Conservation (phyloP, 805 yeast genomes). For the Teunomyces tritomae region DNA sequence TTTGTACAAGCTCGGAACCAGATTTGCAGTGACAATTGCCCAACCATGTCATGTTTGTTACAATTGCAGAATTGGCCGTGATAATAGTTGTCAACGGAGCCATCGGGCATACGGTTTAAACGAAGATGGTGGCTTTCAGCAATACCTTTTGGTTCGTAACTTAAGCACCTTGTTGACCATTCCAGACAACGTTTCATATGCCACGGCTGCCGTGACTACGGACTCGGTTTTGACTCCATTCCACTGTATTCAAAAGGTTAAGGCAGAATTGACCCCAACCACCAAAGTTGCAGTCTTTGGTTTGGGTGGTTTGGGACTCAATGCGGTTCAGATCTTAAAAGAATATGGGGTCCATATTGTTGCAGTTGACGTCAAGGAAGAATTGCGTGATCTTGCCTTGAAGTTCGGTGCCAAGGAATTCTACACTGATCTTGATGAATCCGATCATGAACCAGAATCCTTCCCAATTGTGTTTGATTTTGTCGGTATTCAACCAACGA, state of each 20-base stretch:
- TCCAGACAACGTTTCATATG: slow-evolving; percentile 38
- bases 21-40: slow-evolving; percentile 29
- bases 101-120: slow-evolving; percentile 33
- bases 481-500: slow-evolving; percentile 32
- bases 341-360: slow-evolving; percentile 32
- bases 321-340: slow-evolving; percentile 40
- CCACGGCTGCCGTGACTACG: slow-evolving; percentile 39
- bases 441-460: slow-evolving; percentile 26
- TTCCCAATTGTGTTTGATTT: slow-evolving; percentile 43
- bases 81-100: slow-evolving; percentile 24
- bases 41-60: slow-evolving; percentile 35
- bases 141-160: slow-evolving; percentile 36
- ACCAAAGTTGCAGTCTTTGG: slow-evolving; percentile 39
- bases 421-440: slow-evolving; percentile 26
- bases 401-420: slow-evolving; percentile 43
- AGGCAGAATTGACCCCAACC: slow-evolving; percentile 25
- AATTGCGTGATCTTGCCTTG: slow-evolving; percentile 23
- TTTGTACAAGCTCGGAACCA: slow-evolving; percentile 25
- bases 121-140: slow-evolving; percentile 42
- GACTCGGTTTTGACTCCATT: slow-evolving; percentile 44
- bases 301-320: slow-evolving; percentile 42
- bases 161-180: slow-evolving; percentile 35
- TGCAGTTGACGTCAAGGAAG: slow-evolving; percentile 31
- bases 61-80: slow-evolving; percentile 34
- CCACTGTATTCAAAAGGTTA: slow-evolving; percentile 39